These are phyloP conservation scores for Dothiorella sarmentorum DNA, from an alignment of 2,329 filamentous ascomycete genomes.

Conservation along the genomic window DNA sequence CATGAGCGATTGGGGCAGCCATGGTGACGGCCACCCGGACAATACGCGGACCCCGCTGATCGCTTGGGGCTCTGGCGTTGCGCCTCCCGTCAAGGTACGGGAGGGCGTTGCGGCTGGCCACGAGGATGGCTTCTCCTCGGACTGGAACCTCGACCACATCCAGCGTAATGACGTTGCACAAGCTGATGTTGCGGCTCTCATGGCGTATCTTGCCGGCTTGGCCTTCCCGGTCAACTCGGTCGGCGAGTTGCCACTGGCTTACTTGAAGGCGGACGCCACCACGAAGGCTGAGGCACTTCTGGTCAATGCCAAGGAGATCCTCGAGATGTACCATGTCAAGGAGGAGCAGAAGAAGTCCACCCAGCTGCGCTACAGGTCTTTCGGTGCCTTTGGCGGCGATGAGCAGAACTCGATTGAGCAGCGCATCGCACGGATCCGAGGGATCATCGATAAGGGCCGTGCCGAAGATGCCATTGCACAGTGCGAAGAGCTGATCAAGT, in stretches of 20 bases:
- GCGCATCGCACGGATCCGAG: conserved; percentile 64
- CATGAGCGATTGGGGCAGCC: conserved; percentile 99
- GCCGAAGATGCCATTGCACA: conserved; percentile 76
- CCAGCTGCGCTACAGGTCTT: conserved; percentile 75
- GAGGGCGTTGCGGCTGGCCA: conserved; percentile 70
- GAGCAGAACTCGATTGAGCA: conserved; percentile 61
- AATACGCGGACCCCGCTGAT: conserved; percentile 94
- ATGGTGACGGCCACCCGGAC: conserved; percentile 95
- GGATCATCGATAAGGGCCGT: conserved; percentile 62
- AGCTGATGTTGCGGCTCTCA: conserved; percentile 89
- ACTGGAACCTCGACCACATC: conserved; percentile 80
- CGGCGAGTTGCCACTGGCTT: conserved; percentile 83
- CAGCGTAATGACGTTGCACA: conserved; percentile 88
- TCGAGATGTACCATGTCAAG: conserved; percentile 96
- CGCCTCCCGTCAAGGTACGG: conserved; percentile 61
- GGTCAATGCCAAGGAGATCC: conserved; percentile 77
- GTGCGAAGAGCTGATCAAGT: conserved; percentile 71
- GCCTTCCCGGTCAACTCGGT: conserved; percentile 96
- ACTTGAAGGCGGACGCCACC: conserved; percentile 65
- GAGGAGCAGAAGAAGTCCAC: conserved; percentile 76
- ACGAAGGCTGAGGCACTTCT: conserved; percentile 82
- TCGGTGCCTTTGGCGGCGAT: conserved; percentile 61
- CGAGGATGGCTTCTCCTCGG: conserved; percentile 78
- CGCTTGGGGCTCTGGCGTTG: conserved; percentile 88
- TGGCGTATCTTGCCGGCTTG: conserved; percentile 85